Evolutionary conservation across 257 asterid genomes (phyloP).

Genomic region (Solanum megistacrolobum): DNA sequence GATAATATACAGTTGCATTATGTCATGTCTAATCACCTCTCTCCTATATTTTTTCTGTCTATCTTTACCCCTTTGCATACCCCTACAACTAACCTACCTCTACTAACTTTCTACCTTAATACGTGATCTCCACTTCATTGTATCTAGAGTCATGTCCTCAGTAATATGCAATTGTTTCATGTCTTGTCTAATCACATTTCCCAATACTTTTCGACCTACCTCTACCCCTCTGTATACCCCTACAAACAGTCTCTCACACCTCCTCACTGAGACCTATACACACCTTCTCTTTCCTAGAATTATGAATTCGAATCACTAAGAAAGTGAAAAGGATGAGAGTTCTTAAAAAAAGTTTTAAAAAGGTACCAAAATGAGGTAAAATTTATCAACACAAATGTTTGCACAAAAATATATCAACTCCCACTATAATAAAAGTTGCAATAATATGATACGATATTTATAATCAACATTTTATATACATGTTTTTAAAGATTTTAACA

Average conservation of each 20-base stretch:
- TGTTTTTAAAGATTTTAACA: neutral
- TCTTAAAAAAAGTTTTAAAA: neutral
- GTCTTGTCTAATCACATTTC: neutral
- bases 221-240: neutral
- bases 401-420: neutral
- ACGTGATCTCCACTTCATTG: neutral
- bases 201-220: neutral
- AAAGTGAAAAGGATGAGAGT: neutral
- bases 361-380: neutral
- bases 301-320: neutral
- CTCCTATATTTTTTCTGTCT: neutral
- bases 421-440: neutral
- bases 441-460: no score
- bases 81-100: neutral
- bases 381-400: neutral
- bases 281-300: neutral
- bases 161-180: neutral
- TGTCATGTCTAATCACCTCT: neutral
- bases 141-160: no score
- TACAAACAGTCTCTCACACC: neutral
- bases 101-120: neutral
- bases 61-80: neutral
- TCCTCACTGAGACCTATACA: neutral
- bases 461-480: no score
- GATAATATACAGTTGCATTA: no score